phyloP scores from a whole-genome alignment of 192 early-diverging fungal genomes.

The Coemansia sp. region DNA sequence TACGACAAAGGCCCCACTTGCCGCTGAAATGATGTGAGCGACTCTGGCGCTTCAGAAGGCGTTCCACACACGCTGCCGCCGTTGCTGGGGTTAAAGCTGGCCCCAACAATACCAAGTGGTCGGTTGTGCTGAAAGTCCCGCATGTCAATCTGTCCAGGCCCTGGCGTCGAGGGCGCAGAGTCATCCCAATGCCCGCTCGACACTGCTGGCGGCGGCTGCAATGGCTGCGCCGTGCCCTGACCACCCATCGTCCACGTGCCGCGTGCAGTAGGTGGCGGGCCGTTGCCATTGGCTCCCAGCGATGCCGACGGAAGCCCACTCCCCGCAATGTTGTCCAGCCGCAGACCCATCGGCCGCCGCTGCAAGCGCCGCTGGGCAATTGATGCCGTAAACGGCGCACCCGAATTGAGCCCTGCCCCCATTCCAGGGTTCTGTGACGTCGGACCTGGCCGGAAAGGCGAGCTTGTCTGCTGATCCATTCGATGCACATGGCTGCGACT shows the following conservation, averaged over 20 bases:
- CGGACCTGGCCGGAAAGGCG: not conserved
- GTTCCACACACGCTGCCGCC: slow-evolving; percentile 5
- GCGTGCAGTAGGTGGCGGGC: slow-evolving; percentile 31
- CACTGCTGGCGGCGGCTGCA: not conserved
- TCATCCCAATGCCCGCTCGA: slow-evolving; percentile 5
- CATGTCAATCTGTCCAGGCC: not conserved
- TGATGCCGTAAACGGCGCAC: slow-evolving; percentile 11
- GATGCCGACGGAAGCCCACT: not conserved
- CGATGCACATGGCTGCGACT: slow-evolving; percentile 1
- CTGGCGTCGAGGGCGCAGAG: slow-evolving; percentile 11
- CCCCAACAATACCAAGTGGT: slow-evolving; percentile 4
- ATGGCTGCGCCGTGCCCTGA: not conserved
- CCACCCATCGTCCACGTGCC: slow-evolving; percentile 30
- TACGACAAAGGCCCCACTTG: slow-evolving; percentile 5
- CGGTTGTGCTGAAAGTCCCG: not conserved
- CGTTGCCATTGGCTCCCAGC: not conserved
- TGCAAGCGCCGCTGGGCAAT: slow-evolving; percentile 45
- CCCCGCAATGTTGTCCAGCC: slow-evolving; percentile 21
- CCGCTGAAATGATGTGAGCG: slow-evolving; percentile 20
- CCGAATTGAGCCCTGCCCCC: not conserved
- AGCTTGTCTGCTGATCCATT: slow-evolving; percentile 1
- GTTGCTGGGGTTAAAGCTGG: not conserved
- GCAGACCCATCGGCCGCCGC: slow-evolving; percentile 37
- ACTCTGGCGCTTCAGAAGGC: slow-evolving; percentile 10
- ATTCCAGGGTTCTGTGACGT: not conserved